These are phyloP conservation scores for Aspergillus costaricaensis DNA, from an alignment of 2,329 filamentous ascomycete species.

Conservation along the genomic window DNA sequence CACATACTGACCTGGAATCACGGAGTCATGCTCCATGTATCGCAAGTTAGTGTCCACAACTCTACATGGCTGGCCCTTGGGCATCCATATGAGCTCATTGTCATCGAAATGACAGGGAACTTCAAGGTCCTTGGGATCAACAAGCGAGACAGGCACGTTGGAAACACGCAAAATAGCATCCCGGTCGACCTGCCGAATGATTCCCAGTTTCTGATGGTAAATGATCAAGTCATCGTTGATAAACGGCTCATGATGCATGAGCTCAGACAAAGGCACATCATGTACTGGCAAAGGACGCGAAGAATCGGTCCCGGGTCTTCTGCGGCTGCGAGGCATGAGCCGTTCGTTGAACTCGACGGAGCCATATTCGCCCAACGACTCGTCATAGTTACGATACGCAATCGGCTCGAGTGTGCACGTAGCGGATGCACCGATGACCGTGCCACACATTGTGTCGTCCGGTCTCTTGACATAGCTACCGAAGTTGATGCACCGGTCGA, in stretches of 20 bases:
- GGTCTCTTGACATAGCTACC: constrained; percentile 58
- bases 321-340: not conserved
- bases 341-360: constrained; percentile 24
- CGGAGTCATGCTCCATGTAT: not conserved
- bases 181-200: constrained; percentile 52
- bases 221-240: constrained; percentile 55
- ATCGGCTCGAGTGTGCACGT: constrained; percentile 48
- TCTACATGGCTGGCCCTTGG: not conserved
- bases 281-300: constrained; percentile 32
- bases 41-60: no score
- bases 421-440: constrained; percentile 52
- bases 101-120: constrained; percentile 34
- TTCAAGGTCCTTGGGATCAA: constrained; percentile 52
- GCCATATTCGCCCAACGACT: constrained; percentile 25
- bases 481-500: constrained; percentile 57
- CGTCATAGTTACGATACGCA: constrained; percentile 24
- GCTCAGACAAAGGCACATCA: constrained; percentile 48
- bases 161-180: constrained; percentile 54
- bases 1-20: not conserved
- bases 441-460: constrained; percentile 55
- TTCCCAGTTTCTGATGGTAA: constrained; percentile 59
- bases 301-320: not conserved
- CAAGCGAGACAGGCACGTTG: constrained; percentile 51
- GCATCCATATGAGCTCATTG: constrained; percentile 26
- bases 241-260: constrained; percentile 49